Evolutionary conservation across 2,329 filamentous ascomycete genomes (phyloP).

Genomic region (Fonsecaea erecta): DNA sequence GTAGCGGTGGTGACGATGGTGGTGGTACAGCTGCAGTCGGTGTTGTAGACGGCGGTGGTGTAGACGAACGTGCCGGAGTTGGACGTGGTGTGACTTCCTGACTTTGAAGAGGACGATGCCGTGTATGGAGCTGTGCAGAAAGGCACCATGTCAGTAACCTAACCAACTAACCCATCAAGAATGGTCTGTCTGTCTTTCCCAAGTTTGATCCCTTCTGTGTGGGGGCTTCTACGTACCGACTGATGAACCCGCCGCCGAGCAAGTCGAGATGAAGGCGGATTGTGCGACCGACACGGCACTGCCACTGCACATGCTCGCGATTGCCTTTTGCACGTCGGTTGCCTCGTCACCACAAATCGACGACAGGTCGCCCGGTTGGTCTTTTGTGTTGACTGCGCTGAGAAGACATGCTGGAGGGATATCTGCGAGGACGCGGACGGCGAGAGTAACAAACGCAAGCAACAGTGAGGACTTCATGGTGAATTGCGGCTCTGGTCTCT

Average conservation of each 20-base stretch:
- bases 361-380: slow-evolving; percentile 46
- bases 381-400: slow-evolving; percentile 51
- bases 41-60: slow-evolving; percentile 38
- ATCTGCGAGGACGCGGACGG: slow-evolving; percentile 48
- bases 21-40: slow-evolving; percentile 33
- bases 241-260: slow-evolving; percentile 46
- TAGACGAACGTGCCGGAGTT: slow-evolving; percentile 31
- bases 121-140: slow-evolving; percentile 36
- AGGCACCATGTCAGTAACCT: not conserved
- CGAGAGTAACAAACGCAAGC: slow-evolving; percentile 54
- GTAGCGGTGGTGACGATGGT: slow-evolving; percentile 27
- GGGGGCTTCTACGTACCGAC: slow-evolving; percentile 47
- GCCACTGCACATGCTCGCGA: slow-evolving; percentile 44
- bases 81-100: slow-evolving; percentile 32
- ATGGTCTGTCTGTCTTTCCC: not conserved
- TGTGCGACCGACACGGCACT: slow-evolving; percentile 42
- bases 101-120: slow-evolving; percentile 36
- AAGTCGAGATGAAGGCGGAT: slow-evolving; percentile 47
- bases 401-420: slow-evolving; percentile 58
- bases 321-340: slow-evolving; percentile 44
- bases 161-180: not conserved
- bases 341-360: slow-evolving; percentile 46
- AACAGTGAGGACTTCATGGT: slow-evolving; percentile 37
- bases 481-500: slow-evolving; percentile 8
- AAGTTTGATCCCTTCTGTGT: too few relatives aligned